These are phyloP conservation scores for Cymbopogon citratus DNA, from an alignment of 176 grass and related monocot genomes.

Conservation along the genomic window DNA sequence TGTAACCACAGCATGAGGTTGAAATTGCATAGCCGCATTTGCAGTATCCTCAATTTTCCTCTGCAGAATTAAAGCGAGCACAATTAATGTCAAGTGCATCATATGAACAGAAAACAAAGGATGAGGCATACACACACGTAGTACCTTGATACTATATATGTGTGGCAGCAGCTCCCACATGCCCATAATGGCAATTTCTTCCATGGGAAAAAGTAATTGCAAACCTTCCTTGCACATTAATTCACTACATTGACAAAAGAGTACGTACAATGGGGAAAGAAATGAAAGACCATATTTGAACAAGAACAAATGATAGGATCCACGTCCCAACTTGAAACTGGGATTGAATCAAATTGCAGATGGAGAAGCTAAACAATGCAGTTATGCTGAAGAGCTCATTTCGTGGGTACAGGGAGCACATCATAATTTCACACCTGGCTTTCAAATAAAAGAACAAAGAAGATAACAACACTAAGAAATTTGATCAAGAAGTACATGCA, in stretches of 20 bases:
- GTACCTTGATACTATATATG: slow-evolving; percentile 73
- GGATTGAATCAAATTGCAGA: background rate
- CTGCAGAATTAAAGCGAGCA: slow-evolving; percentile 40
- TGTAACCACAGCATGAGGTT: slow-evolving; percentile 80
- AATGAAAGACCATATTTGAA: slow-evolving; percentile 1
- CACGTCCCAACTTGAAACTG: background rate
- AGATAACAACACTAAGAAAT: too few species aligned
- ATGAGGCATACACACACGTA: slow-evolving; percentile 7
- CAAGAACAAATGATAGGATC: background rate
- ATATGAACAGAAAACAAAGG: slow-evolving; percentile 24
- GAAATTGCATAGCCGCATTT: slow-evolving; percentile 60
- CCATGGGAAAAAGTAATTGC: slow-evolving; percentile 80
- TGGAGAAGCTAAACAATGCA: background rate
- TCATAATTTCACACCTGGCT: background rate
- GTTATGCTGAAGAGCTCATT: slow-evolving; percentile 1
- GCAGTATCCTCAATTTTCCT: slow-evolving; percentile 52
- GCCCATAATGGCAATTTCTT: slow-evolving; percentile 93
- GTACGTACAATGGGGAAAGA: background rate
- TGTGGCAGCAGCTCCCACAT: slow-evolving; percentile 91
- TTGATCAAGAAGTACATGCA: too few species aligned
- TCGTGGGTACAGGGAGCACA: background rate
- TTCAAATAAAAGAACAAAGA: background rate
- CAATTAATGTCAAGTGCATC: slow-evolving; percentile 7
- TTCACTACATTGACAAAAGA: slow-evolving; percentile 39
- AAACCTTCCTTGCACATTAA: slow-evolving; percentile 77